phyloP scores from a whole-genome alignment of 2,329 filamentous ascomycete genomes.

The Capronia epimyces region DNA sequence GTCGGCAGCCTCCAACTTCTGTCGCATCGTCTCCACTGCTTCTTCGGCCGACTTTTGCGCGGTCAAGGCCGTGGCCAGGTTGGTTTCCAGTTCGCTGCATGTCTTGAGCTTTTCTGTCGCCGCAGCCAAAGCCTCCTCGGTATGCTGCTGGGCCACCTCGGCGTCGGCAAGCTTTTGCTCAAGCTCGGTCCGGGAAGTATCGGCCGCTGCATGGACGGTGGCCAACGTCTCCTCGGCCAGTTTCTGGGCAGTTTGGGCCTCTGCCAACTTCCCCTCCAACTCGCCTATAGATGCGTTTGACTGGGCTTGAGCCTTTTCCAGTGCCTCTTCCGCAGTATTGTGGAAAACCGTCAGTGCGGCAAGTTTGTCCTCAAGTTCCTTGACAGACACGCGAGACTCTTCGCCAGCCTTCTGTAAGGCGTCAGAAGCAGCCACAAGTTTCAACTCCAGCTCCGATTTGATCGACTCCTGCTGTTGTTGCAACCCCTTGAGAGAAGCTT shows the following conservation, averaged over 20 bases:
- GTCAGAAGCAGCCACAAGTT: not conserved
- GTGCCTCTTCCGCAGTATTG: slow-evolving; percentile 4
- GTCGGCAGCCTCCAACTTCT: slow-evolving; percentile 1
- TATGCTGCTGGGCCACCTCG: not conserved
- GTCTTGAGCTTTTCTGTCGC: not conserved
- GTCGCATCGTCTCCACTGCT: slow-evolving; percentile 6
- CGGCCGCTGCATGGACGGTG: slow-evolving; percentile 6
- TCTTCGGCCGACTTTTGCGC: slow-evolving; percentile 9
- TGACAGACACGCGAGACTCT: not conserved
- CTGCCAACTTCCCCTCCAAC: slow-evolving; percentile 8
- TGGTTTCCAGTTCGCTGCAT: not conserved
- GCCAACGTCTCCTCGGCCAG: slow-evolving; percentile 9
- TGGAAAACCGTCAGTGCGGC: not conserved
- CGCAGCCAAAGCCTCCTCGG: slow-evolving; percentile 3
- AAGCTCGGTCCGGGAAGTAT: not conserved
- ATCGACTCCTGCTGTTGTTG: slow-evolving; percentile 7
- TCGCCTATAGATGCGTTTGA: not conserved
- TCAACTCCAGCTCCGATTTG: not conserved
- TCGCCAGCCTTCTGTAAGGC: not conserved
- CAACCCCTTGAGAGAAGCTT: slow-evolving; percentile 1
- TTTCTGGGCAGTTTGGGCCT: slow-evolving; percentile 3
- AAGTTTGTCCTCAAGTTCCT: slow-evolving; percentile 1
- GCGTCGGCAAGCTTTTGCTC: not conserved
- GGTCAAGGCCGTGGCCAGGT: not conserved
- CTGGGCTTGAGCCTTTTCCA: slow-evolving; percentile 8